Base-by-base conservation (phyloP, 2,329 filamentous ascomycete species). In the Scedosporium minutisporum region DNA sequence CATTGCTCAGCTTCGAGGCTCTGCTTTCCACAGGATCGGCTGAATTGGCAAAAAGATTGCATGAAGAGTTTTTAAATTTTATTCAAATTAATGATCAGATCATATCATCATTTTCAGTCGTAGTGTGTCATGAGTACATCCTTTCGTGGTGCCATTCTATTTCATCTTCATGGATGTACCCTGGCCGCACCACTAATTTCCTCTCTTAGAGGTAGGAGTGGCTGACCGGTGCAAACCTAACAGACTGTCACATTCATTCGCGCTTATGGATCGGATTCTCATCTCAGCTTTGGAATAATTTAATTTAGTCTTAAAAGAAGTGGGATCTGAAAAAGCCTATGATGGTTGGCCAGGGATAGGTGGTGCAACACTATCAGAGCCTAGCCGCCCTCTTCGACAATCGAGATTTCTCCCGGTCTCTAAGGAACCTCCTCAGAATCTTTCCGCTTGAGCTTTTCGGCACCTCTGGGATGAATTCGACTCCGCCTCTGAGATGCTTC, bases 381-480 rank as follows among this genome's bases (percentile, higher is more conserved):
- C 21, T 60, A 29, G 58, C 58, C 42, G 25, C 16, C 21, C 41
- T 46, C 18, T 48, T 60, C 41, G 58, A 60, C 41, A 60, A 29
- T 23, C 58, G 58, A 60, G 58, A 48, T 14, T 79, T 86, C 73
- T 90, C 88, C 70, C 81, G 80, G 69, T 91, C 88, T 61, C 87
- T 80, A 68, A 91, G 71, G 21, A 87, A 67, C 57, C 84, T 74
- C 63, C 84, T 76, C 66, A 88, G 71, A 62, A 88, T 86, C 80
- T 88, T 88, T 0, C 86, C 85, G 65, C 81, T 84, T 0, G 84
- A 80, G 68, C 80, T 86, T 77, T 88, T 88, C 1, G 86, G 86
- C 23, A 88, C 80, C 33, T 74, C 78, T 60, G 83, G 79, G 3
- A 84, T 74, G 66, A 86, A 85, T 65, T 80, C 78, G 3, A 85